phyloP scores from a whole-genome alignment of 495 filamentous ascomycete genomes.

The Tuber brumale region DNA sequence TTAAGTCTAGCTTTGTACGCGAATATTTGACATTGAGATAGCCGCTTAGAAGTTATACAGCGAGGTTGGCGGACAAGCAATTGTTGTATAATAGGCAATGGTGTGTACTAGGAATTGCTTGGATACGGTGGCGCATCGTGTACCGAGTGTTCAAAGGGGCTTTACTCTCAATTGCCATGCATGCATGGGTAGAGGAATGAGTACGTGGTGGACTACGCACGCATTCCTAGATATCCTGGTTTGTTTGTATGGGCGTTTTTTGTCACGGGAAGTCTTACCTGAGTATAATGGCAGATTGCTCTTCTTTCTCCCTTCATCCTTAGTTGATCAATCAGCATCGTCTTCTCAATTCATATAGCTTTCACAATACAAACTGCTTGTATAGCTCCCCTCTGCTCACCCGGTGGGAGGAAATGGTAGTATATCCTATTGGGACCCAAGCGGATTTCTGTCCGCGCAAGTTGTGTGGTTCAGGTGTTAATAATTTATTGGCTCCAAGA shows the following conservation, averaged over 20 bases:
- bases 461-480: background rate
- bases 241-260: background rate
- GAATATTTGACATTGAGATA: background rate
- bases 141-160: background rate
- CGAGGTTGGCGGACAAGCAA: background rate
- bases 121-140: background rate
- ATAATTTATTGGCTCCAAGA: background rate
- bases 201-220: background rate
- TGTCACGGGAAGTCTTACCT: background rate
- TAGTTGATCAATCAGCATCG: background rate
- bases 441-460: background rate
- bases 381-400: background rate
- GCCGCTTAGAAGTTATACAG: background rate
- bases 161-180: background rate
- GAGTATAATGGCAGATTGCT: background rate
- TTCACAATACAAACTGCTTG: background rate
- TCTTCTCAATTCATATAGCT: background rate
- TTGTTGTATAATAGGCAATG: background rate
- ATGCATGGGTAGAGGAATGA: background rate
- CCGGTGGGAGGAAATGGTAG: background rate
- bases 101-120: background rate
- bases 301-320: background rate
- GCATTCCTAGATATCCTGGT: background rate
- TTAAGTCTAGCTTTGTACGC: background rate
- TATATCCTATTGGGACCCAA: background rate